Conservation (phyloP, 768 basidiomycete genomes). For the Tylopilus intermedius region DNA sequence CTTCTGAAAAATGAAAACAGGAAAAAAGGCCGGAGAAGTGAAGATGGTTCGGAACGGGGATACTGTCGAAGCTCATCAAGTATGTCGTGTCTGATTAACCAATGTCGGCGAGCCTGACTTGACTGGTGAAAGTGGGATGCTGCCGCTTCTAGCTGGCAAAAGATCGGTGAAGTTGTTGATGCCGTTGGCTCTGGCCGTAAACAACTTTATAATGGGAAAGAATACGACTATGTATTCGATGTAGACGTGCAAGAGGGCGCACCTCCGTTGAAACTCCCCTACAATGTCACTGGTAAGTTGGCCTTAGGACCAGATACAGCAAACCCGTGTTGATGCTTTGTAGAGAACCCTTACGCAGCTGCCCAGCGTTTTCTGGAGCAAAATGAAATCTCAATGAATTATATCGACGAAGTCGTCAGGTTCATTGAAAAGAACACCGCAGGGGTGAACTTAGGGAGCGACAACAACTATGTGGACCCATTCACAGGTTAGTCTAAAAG, state of each 20-base stretch:
- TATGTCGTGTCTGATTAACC: conserved; percentile 27
- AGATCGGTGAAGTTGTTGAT: conserved; percentile 94
- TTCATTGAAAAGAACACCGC: conserved; percentile 92
- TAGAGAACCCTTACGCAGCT: conserved; percentile 88
- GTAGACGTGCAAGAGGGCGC: conserved; percentile 93
- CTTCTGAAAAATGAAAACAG: conserved; percentile 34
- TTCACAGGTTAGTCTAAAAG: conserved; percentile 62
- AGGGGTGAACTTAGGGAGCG: conserved; percentile 64
- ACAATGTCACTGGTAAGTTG: conserved; percentile 73
- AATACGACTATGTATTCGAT: conserved; percentile 99
- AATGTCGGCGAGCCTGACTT: not conserved
- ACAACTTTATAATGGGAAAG: conserved; percentile 87
- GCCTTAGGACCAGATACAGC: not conserved
- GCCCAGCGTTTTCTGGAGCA: conserved; percentile 83
- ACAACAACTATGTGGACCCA: conserved; percentile 74
- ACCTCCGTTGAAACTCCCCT: conserved; percentile 91
- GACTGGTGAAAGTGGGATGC: conserved; percentile 70
- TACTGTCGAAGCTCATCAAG: conserved; percentile 87
- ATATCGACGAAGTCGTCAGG: conserved; percentile 84
- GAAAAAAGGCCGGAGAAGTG: conserved; percentile 91
- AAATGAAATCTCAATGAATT: conserved; percentile 77
- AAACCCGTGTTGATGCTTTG: not conserved
- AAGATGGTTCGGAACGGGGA: conserved; percentile 84
- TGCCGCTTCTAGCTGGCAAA: conserved; percentile 69
- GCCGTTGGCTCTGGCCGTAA: conserved; percentile 87